These are phyloP conservation scores for Erysimum cheiranthoides DNA, from an alignment of 345 rosid genomes.

Conservation along the genomic window DNA sequence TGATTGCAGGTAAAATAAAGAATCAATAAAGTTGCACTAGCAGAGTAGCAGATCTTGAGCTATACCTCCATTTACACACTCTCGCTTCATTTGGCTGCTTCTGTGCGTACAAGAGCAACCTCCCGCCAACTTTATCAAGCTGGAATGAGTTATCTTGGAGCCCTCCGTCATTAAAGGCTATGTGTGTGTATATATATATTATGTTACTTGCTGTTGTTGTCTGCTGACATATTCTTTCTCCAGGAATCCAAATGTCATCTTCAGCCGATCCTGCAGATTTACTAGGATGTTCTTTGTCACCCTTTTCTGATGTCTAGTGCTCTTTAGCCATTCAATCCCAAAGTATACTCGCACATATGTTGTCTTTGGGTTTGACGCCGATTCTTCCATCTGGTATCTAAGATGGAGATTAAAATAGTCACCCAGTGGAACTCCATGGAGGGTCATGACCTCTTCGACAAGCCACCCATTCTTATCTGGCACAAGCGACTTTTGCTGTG, in stretches of 20 bases:
- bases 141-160: background rate
- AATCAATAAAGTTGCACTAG: conserved; percentile 21
- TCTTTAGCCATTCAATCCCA: conserved; percentile 95
- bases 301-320: conserved; percentile 79
- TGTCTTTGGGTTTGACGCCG: conserved; percentile 58
- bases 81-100: conserved; percentile 14
- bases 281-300: conserved; percentile 71
- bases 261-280: conserved; percentile 73
- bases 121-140: conserved; percentile 1
- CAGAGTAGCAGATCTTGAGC: background rate
- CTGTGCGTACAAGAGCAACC: background rate
- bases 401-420: conserved; percentile 90
- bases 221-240: conserved; percentile 75
- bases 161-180: conserved; percentile 12
- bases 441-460: conserved; percentile 90
- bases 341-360: conserved; percentile 63
- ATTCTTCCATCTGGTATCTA: conserved; percentile 80
- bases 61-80: conserved; percentile 24
- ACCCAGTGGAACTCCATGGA: conserved; percentile 91
- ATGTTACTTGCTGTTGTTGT: conserved; percentile 40
- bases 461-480: conserved; percentile 78
- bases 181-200: background rate
- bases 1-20: background rate
- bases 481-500: conserved; percentile 79
- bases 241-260: conserved; percentile 60